phyloP scores from a whole-genome alignment of 257 asterid species.

The Buddleja alternifolia region DNA sequence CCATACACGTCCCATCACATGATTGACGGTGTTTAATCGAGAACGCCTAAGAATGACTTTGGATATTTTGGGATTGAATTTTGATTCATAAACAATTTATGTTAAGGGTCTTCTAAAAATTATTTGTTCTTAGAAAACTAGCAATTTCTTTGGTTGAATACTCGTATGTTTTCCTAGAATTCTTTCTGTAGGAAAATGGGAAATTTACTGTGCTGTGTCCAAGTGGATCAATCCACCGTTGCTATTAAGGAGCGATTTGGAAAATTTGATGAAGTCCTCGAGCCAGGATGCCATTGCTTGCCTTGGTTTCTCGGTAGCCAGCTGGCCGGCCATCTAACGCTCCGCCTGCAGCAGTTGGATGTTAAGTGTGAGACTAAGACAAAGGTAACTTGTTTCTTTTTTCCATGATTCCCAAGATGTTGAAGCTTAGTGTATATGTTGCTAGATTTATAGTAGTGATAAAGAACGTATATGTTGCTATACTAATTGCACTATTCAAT shows the following conservation, averaged over 20 bases:
- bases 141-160: background rate
- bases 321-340: constrained; percentile 81
- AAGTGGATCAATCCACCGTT: constrained; percentile 81
- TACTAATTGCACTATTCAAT: constrained; percentile 13
- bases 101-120: background rate
- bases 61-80: too few species aligned
- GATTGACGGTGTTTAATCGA: too few species aligned
- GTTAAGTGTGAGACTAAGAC: constrained; percentile 84
- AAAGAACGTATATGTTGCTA: too few species aligned
- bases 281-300: constrained; percentile 78
- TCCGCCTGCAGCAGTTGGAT: constrained; percentile 77
- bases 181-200: constrained; percentile 57
- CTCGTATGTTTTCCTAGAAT: constrained; percentile 11
- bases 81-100: too few species aligned
- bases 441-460: background rate
- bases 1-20: too few species aligned
- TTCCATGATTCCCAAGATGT: too few species aligned
- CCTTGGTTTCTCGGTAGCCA: constrained; percentile 78
- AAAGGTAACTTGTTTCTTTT: constrained; percentile 44
- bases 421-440: background rate
- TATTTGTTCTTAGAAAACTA: background rate
- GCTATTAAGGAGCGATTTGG: constrained; percentile 78
- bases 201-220: constrained; percentile 57
- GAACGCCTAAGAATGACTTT: too few species aligned
- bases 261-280: constrained; percentile 63